A percentile compares a stretch with the other conserved stretches of the same genome.
Conservation (phyloP, 2,329 filamentous ascomycete species). For the Colletotrichum acutatum region DNA sequence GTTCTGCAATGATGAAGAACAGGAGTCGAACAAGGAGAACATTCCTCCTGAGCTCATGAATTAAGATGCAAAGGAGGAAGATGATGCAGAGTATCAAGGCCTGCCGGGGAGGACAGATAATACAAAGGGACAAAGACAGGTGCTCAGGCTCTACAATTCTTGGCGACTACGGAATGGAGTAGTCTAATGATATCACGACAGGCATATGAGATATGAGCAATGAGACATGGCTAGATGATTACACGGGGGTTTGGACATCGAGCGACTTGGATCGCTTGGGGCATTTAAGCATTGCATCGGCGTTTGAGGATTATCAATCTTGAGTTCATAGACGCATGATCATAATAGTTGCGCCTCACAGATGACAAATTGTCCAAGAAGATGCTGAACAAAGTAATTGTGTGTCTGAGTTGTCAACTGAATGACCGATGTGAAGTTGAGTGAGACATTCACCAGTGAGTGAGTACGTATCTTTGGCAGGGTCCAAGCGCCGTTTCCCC, state of each 20-base stretch:
- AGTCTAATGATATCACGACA: background rate
- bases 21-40: background rate
- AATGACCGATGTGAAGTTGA: background rate
- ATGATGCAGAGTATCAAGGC: background rate
- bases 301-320: background rate
- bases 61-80: background rate
- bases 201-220: background rate
- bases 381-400: background rate
- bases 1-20: background rate
- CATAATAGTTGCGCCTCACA: background rate
- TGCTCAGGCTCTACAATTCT: background rate
- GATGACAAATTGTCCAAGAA: background rate
- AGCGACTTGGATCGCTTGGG: background rate
- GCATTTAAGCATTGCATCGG: background rate
- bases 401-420: background rate
- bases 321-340: background rate
- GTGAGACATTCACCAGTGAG: background rate
- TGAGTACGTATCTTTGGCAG: background rate
- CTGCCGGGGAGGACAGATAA: background rate
- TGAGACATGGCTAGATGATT: background rate
- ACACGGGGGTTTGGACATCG: background rate
- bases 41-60: background rate
- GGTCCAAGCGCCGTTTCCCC: constrained; percentile 1
- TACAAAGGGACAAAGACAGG: background rate
- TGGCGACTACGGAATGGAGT: background rate